Percentiles rank a stretch among this genome's conserved stretches.
Evolutionary conservation across 371 early-diverging fungal species (phyloP).

Genomic region (Choanephora cucurbitarum): DNA sequence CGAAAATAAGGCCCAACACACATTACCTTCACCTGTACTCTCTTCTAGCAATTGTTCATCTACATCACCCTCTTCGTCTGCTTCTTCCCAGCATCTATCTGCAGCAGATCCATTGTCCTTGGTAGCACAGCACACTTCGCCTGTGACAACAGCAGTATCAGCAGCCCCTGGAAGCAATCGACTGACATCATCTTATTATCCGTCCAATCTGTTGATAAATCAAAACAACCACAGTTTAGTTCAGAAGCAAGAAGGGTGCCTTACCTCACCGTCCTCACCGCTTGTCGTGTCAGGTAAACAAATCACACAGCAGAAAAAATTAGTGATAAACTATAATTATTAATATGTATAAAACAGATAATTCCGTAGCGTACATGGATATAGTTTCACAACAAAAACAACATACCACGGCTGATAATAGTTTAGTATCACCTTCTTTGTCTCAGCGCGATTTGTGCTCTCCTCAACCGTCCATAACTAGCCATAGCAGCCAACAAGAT

Average conservation of each 20-base stretch:
- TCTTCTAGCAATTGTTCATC: conserved; percentile 34
- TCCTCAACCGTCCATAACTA: neutral
- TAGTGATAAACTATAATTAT: neutral
- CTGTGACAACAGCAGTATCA: conserved; percentile 22
- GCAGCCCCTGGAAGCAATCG: conserved; percentile 18
- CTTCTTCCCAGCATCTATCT: conserved; percentile 53
- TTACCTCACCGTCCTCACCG: conserved; percentile 16
- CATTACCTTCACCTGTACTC: conserved; percentile 16
- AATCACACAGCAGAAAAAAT: neutral
- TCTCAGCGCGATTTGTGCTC: neutral
- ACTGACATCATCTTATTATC: conserved; percentile 17
- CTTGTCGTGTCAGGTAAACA: conserved; percentile 8
- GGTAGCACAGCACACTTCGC: conserved; percentile 25
- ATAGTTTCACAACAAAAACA: conserved; percentile 8
- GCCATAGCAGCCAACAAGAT: neutral
- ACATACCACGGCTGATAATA: neutral
- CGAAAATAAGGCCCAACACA: neutral
- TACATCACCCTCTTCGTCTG: conserved; percentile 61
- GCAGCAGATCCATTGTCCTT: conserved; percentile 19
- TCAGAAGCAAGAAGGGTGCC: conserved; percentile 8
- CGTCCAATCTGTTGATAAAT: conserved; percentile 1
- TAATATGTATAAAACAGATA: neutral
- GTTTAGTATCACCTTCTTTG: conserved; percentile 1
- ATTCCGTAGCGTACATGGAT: conserved; percentile 5
- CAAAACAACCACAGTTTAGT: neutral